phyloP scores from a whole-genome alignment of 1,139 yeast species.

The Arxiozyma telluris region DNA sequence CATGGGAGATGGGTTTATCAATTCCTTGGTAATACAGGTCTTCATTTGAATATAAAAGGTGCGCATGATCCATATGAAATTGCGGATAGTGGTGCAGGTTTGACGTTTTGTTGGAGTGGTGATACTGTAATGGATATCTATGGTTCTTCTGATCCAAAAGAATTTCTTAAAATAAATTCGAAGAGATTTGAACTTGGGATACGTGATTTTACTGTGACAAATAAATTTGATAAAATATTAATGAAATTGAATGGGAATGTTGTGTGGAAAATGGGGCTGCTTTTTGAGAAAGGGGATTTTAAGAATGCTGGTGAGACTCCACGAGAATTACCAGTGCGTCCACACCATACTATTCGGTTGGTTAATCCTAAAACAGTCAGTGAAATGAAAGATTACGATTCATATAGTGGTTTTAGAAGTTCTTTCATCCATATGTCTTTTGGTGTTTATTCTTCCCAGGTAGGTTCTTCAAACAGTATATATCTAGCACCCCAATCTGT shows the following conservation, averaged over 20 bases:
- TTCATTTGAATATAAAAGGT: constrained; percentile 37
- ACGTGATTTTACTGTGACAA: constrained; percentile 26
- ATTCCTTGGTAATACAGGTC: constrained; percentile 31
- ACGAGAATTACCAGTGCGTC: constrained; percentile 37
- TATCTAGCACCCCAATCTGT: constrained; percentile 66
- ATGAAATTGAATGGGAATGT: constrained; percentile 48
- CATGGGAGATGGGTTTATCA: constrained; percentile 43
- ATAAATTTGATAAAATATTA: constrained; percentile 35
- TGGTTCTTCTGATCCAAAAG: constrained; percentile 48
- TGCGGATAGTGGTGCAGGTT: constrained; percentile 63
- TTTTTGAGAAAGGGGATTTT: constrained; percentile 38
- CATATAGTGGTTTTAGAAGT: constrained; percentile 66
- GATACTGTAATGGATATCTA: constrained; percentile 53
- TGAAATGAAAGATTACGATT: constrained; percentile 44
- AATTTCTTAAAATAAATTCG: constrained; percentile 54
- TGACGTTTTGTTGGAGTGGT: constrained; percentile 70
- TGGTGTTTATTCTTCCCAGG: constrained; percentile 43
- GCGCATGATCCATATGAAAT: constrained; percentile 65
- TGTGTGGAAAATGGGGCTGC: constrained; percentile 41
- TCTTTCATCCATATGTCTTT: constrained; percentile 70
- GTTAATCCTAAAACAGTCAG: constrained; percentile 49
- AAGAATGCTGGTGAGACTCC: constrained; percentile 24
- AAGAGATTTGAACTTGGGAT: constrained; percentile 60
- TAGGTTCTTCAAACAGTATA: constrained; percentile 46
- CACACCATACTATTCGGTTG: constrained; percentile 60